Evolutionary conservation across 164 flowering plant species (phyloP).

Genomic region (Aristolochia fimbriata): DNA sequence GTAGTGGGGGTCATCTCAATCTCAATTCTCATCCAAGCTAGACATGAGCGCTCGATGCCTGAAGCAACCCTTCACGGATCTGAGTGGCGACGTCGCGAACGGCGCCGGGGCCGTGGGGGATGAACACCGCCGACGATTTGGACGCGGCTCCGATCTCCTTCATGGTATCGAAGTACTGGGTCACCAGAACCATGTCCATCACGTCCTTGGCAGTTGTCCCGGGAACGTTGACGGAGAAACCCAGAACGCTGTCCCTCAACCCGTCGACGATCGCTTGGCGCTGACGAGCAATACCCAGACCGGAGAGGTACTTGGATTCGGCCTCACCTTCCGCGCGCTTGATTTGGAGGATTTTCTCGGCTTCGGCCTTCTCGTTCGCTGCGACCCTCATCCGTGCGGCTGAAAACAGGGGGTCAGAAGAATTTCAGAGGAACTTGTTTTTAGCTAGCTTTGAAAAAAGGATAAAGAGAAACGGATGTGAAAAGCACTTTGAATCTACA

Average conservation of each 20-base stretch:
- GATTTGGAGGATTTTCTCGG: constrained; percentile 48
- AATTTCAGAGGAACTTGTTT: not conserved
- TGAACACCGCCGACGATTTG: constrained; percentile 69
- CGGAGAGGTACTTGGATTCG: constrained; percentile 44
- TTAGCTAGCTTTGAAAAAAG: too few relatives aligned
- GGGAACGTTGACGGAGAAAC: constrained; percentile 64
- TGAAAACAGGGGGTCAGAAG: constrained; percentile 12
- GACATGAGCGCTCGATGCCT: constrained; percentile 19
- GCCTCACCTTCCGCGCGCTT: constrained; percentile 57
- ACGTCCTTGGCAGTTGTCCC: constrained; percentile 78
- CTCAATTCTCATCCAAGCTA: not conserved
- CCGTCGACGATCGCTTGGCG: constrained; percentile 88
- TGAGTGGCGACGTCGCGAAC: constrained; percentile 62
- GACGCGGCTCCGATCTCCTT: constrained; percentile 81
- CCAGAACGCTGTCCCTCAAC: constrained; percentile 74
- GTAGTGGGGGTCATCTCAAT: too few relatives aligned
- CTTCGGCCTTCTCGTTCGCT: constrained; percentile 49
- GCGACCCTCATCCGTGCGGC: constrained; percentile 66
- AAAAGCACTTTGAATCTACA: too few relatives aligned
- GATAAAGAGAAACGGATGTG: too few relatives aligned
- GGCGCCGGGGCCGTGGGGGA: constrained; percentile 89
- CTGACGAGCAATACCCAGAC: constrained; percentile 50
- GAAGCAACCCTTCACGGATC: constrained; percentile 66
- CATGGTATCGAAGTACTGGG: constrained; percentile 85
- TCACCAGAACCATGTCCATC: constrained; percentile 79